phyloP scores from a whole-genome alignment of 2,329 filamentous ascomycete species.

The Ceratocystis cubensis region DNA sequence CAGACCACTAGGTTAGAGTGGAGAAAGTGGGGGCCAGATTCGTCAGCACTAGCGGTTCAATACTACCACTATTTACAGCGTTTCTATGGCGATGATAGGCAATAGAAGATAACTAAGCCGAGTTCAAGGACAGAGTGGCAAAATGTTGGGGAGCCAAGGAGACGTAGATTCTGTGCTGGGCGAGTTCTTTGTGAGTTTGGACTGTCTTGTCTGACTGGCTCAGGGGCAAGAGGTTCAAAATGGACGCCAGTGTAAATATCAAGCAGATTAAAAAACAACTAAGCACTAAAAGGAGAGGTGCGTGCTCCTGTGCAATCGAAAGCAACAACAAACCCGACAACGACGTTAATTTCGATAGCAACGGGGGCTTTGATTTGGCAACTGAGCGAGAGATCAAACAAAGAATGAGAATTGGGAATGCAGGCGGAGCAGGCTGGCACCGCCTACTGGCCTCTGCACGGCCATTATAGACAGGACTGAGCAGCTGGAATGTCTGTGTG shows the following conservation, averaged over 20 bases:
- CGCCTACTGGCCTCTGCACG: not conserved
- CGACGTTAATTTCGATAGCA: not conserved
- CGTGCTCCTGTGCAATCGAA: not conserved
- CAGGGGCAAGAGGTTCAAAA: not conserved
- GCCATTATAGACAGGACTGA: not conserved
- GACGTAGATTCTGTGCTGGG: not conserved
- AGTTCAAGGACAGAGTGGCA: not conserved
- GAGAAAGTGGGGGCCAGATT: not conserved
- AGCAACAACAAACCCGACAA: not conserved
- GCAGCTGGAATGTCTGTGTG: not conserved
- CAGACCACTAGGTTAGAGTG: not conserved
- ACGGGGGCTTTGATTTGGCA: not conserved
- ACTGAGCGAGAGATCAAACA: not conserved
- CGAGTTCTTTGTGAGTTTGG: not conserved
- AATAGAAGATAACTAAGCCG: not conserved
- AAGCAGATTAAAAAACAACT: not conserved
- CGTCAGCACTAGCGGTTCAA: not conserved
- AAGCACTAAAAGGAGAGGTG: not conserved
- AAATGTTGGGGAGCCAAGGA: not conserved
- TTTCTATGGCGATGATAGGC: not conserved
- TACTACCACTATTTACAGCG: not conserved
- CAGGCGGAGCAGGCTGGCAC: not conserved
- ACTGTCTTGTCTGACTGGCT: not conserved
- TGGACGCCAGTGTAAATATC: not conserved
- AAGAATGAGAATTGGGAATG: not conserved